Conservation (phyloP, 306 rosid species). For the Vigna reflexopilosa region DNA sequence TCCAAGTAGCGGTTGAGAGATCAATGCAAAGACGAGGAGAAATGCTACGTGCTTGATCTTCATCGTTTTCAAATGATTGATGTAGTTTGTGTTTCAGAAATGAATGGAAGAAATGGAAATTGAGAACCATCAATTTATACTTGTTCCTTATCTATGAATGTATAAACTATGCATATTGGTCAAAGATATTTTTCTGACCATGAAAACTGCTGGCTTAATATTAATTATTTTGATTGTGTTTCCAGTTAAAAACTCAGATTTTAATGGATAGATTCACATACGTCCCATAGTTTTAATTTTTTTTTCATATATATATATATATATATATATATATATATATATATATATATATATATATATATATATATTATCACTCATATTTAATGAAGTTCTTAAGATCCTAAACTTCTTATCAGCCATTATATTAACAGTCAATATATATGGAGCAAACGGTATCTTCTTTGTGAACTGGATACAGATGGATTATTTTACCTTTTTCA, state of each 20-base stretch:
- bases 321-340: too few relatives aligned
- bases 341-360: too few relatives aligned
- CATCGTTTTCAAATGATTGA: slow-evolving; percentile 14
- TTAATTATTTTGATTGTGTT: not conserved
- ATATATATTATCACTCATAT: too few relatives aligned
- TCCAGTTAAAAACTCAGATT: not conserved
- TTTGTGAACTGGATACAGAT: too few relatives aligned
- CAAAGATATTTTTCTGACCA: not conserved
- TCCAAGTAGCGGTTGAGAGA: slow-evolving; percentile 7
- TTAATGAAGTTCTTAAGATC: too few relatives aligned
- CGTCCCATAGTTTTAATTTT: too few relatives aligned
- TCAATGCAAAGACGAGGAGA: not conserved
- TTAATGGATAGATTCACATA: not conserved
- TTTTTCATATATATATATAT: too few relatives aligned
- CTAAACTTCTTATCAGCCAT: too few relatives aligned
- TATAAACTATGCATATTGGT: not conserved
- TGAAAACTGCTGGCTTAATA: not conserved
- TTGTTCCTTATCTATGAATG: not conserved
- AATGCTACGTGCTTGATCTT: not conserved
- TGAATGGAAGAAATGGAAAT: slow-evolving; percentile 1
- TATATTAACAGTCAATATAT: too few relatives aligned
- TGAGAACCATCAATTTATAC: not conserved
- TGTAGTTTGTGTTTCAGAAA: not conserved
- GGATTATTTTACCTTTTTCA: too few relatives aligned
- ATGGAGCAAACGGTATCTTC: too few relatives aligned